Conservation (phyloP, 176 grass and related monocot species). For the Aegilops tauschii region DNA sequence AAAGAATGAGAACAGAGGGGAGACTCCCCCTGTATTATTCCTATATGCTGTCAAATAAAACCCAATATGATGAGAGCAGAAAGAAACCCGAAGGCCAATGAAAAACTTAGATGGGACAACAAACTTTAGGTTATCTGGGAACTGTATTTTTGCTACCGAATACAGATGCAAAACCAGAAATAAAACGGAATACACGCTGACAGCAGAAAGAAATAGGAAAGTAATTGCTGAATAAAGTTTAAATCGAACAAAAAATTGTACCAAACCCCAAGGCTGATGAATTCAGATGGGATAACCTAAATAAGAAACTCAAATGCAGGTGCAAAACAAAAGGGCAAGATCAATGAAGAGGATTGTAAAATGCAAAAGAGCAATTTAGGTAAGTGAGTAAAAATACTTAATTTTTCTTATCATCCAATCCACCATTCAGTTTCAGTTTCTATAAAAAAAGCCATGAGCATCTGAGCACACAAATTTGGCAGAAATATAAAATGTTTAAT, state of each 20-base stretch:
- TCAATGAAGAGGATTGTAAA: not conserved
- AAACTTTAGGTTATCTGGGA: no score
- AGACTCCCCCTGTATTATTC: no score
- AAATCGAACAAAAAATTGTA: not conserved
- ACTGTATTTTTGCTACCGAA: no score
- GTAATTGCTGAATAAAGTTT: not conserved
- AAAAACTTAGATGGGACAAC: no score
- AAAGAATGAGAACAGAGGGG: no score
- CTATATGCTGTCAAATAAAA: no score
- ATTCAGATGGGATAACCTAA: not conserved
- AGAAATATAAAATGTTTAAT: not conserved
- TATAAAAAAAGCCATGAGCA: not conserved
- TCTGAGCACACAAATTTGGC: not conserved
- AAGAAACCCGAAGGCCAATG: no score
- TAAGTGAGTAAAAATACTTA: not conserved
- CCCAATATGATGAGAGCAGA: not conserved
- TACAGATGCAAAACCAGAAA: not conserved
- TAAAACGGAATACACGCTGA: not conserved
- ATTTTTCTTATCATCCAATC: not conserved
- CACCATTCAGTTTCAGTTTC: not conserved
- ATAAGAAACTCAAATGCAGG: not conserved
- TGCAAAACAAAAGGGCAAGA: not conserved
- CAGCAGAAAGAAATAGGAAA: not conserved
- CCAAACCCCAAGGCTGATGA: not conserved
- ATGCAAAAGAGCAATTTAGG: not conserved